A percentile compares a stretch with the other conserved stretches of the same genome.
Conservation (phyloP, 2,329 filamentous ascomycete genomes). For the Colletotrichum paranaense region DNA sequence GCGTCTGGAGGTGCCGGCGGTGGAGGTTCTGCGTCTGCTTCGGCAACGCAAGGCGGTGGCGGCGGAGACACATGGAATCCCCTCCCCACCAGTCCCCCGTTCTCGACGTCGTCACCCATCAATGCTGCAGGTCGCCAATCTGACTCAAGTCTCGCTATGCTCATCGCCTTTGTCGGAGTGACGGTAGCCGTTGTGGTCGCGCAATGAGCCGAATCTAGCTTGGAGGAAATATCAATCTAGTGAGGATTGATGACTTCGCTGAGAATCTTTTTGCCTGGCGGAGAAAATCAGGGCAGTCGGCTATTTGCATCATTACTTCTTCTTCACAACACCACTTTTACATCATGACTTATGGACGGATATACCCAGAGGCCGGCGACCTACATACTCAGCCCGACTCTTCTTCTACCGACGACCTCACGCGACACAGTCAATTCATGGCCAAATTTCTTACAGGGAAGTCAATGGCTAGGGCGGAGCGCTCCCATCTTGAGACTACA, state of each 20-base stretch:
- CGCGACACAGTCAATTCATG: background rate
- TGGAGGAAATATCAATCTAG: background rate
- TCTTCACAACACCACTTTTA: background rate
- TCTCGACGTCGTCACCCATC: slow-evolving; percentile 21
- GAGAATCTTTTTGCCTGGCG: background rate
- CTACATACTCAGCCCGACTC: slow-evolving; percentile 33
- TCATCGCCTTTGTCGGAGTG: background rate
- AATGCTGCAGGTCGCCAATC: slow-evolving; percentile 14
- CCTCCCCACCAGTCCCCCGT: slow-evolving; percentile 1
- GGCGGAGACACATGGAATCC: slow-evolving; percentile 20
- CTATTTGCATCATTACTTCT: background rate
- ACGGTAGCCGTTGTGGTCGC: background rate
- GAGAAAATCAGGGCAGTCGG: background rate
- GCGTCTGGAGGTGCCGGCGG: slow-evolving; percentile 5
- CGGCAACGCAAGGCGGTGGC: slow-evolving; percentile 9
- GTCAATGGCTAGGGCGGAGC: background rate
- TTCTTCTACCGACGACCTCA: slow-evolving; percentile 13
- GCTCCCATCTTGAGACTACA: background rate
- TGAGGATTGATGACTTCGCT: background rate
- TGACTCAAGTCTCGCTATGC: background rate
- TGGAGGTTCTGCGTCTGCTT: slow-evolving; percentile 2
- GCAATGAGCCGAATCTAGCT: background rate
- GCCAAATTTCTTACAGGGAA: background rate
- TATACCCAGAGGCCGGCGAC: slow-evolving; percentile 35
- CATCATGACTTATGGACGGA: slow-evolving; percentile 21